A percentile compares a stretch with the other conserved stretches of the same genome.
These are phyloP conservation scores for Geum urbanum DNA, from an alignment of 306 rosid species.

Conservation along the genomic window DNA sequence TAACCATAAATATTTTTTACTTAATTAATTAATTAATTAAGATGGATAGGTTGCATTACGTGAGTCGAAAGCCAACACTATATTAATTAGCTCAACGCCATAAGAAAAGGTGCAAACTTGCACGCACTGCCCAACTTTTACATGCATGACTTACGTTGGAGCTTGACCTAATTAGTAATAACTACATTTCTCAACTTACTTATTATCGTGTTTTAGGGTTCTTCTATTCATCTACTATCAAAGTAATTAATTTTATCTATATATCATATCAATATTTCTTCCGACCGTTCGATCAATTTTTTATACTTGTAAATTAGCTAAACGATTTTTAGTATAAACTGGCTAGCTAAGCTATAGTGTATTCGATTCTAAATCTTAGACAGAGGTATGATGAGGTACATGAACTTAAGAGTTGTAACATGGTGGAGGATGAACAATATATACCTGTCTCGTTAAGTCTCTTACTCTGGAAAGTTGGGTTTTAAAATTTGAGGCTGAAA, in stretches of 20 bases:
- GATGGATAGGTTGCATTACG: too few relatives aligned
- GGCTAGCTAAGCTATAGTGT: too few relatives aligned
- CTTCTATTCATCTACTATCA: too few relatives aligned
- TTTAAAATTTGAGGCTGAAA: conserved; percentile 22
- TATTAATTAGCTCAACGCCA: not conserved
- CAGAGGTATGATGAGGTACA: not conserved
- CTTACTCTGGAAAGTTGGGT: conserved; percentile 32
- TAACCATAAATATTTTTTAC: too few relatives aligned
- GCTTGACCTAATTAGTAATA: too few relatives aligned
- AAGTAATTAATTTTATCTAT: too few relatives aligned
- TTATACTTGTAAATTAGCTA: too few relatives aligned
- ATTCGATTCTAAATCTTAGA: not conserved
- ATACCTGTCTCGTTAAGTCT: conserved; percentile 5
- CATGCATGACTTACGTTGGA: not conserved
- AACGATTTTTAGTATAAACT: too few relatives aligned
- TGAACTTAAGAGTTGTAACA: not conserved
- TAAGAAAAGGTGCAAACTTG: not conserved
- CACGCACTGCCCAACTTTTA: not conserved
- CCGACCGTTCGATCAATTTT: too few relatives aligned
- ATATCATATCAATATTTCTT: too few relatives aligned
- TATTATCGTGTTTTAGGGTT: too few relatives aligned
- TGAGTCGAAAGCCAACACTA: not conserved
- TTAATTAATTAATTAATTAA: not conserved
- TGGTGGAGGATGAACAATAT: not conserved
- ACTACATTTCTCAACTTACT: too few relatives aligned